Conservation (phyloP, 1,139 yeast genomes). For the Pichia cactophila region DNA sequence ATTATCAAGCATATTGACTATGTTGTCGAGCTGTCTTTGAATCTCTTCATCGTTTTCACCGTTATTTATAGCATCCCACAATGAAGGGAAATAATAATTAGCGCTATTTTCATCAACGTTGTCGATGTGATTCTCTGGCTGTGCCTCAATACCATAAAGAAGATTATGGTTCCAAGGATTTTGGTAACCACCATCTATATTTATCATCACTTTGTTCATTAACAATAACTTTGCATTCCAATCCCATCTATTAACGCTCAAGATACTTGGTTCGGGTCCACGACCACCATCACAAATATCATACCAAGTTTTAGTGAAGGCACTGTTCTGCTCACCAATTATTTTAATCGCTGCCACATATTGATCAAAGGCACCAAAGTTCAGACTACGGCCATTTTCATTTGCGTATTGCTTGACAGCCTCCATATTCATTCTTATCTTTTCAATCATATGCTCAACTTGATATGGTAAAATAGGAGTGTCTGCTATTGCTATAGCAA, state of each 20-base stretch:
- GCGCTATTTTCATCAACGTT: constrained; percentile 26
- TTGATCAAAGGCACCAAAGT: constrained; percentile 27
- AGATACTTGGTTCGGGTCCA: constrained; percentile 60
- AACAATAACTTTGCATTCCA: constrained; percentile 65
- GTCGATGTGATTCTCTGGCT: constrained; percentile 36
- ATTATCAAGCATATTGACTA: constrained; percentile 34
- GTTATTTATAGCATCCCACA: constrained; percentile 53
- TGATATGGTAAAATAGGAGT: constrained; percentile 72
- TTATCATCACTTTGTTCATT: constrained; percentile 49
- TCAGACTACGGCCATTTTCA: constrained; percentile 24
- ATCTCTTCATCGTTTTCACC: constrained; percentile 46
- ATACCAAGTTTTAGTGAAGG: constrained; percentile 52
- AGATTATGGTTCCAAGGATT: constrained; percentile 65
- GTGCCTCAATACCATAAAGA: constrained; percentile 62
- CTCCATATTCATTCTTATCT: constrained; percentile 37
- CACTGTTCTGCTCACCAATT: constrained; percentile 34
- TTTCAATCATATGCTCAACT: constrained; percentile 40
- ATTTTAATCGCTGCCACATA: constrained; percentile 31
- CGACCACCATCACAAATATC: constrained; percentile 33
- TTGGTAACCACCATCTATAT: constrained; percentile 39
- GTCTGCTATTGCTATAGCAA: constrained; percentile 55
- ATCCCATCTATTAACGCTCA: constrained; percentile 65
- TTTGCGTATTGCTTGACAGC: constrained; percentile 43
- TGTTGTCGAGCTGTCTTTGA: constrained; percentile 44
- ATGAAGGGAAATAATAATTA: constrained; percentile 50